These are phyloP conservation scores for Toxicodendron radicans DNA, from an alignment of 345 rosid genomes.

Conservation along the genomic window DNA sequence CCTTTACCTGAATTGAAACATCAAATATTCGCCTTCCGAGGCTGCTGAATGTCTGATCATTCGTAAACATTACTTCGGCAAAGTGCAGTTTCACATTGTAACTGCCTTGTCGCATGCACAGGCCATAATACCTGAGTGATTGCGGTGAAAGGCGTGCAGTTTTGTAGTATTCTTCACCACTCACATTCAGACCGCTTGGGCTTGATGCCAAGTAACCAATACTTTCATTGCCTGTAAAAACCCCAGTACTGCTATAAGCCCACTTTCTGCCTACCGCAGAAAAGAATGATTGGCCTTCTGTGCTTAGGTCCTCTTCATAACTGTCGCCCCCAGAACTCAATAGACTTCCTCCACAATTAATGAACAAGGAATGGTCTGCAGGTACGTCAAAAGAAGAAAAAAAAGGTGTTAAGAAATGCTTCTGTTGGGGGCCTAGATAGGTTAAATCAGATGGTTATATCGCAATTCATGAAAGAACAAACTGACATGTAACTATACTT, in stretches of 20 bases:
- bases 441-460: not conserved
- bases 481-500: slow-evolving; percentile 23
- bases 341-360: slow-evolving; percentile 68
- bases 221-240: slow-evolving; percentile 13
- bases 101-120: slow-evolving; percentile 57
- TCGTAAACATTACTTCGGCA: slow-evolving; percentile 77
- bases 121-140: slow-evolving; percentile 81
- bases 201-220: slow-evolving; percentile 30
- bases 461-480: not conserved
- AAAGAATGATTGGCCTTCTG: slow-evolving; percentile 44
- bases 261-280: slow-evolving; percentile 32
- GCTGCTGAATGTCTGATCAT: slow-evolving; percentile 54
- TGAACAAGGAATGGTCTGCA: slow-evolving; percentile 68
- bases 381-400: not conserved
- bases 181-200: slow-evolving; percentile 34
- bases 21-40: slow-evolving; percentile 73
- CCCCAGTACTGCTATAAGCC: slow-evolving; percentile 84
- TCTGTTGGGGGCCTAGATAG: not conserved
- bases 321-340: slow-evolving; percentile 22
- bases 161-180: slow-evolving; percentile 38
- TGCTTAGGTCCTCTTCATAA: slow-evolving; percentile 49
- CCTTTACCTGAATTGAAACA: slow-evolving; percentile 67
- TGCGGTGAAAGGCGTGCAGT: slow-evolving; percentile 72
- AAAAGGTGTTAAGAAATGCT: not conserved
- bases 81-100: slow-evolving; percentile 77